Evolutionary conservation across 1,284 basidiomycete species (phyloP).

Genomic region (Ustilago sp.): DNA sequence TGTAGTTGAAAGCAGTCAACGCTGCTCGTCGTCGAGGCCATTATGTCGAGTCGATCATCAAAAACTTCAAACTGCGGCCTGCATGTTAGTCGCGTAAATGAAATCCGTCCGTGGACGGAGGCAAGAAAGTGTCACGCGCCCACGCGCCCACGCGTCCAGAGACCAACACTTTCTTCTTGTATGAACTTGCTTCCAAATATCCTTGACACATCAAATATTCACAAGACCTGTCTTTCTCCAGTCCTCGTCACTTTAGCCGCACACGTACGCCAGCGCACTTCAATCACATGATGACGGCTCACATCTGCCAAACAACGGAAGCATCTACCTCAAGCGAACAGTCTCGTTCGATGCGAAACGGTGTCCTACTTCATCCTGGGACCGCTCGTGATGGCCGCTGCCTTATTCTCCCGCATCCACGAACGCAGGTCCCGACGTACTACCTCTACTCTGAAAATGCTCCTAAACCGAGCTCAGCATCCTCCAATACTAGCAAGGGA

Average conservation of each 20-base stretch:
- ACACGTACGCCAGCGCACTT: too few relatives aligned
- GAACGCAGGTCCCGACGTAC: slow-evolving; percentile 34
- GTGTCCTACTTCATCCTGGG: slow-evolving; percentile 33
- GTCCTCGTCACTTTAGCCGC: too few relatives aligned
- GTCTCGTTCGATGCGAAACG: slow-evolving; percentile 16
- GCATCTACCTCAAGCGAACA: slow-evolving; percentile 2
- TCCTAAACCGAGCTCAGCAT: background rate
- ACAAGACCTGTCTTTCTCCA: too few relatives aligned
- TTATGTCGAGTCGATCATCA: background rate
- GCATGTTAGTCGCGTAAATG: slow-evolving; percentile 25
- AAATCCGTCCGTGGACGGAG: background rate
- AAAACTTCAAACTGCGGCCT: background rate
- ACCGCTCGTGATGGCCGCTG: slow-evolving; percentile 18
- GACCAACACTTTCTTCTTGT: slow-evolving; percentile 33
- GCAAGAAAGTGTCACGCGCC: slow-evolving; percentile 1
- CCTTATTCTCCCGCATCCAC: slow-evolving; percentile 46
- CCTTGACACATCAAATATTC: too few relatives aligned
- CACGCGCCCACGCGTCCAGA: slow-evolving; percentile 17
- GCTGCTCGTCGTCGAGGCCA: background rate
- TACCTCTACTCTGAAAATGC: slow-evolving; percentile 17
- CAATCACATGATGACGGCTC: slow-evolving; percentile 7
- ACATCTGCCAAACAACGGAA: background rate
- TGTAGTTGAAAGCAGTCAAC: background rate
- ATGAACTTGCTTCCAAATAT: background rate
- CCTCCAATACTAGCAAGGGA: background rate